Evolutionary conservation across 768 basidiomycete species (phyloP).

Genomic region (Cystofilobasidium capitatum): DNA sequence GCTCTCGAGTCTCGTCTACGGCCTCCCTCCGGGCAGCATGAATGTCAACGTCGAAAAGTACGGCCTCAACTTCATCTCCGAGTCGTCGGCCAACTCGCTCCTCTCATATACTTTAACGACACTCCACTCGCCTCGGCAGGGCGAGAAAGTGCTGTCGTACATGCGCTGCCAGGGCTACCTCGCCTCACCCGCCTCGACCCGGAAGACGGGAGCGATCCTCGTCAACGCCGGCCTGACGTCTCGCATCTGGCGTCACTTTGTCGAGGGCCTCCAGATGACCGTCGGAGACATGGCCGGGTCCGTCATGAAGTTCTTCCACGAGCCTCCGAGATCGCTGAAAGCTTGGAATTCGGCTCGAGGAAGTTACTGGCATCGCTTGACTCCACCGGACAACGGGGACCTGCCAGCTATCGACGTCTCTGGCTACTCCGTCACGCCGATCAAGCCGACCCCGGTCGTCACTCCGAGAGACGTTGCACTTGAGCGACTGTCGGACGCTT

Average conservation of each 20-base stretch:
- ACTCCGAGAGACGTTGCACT: too few species aligned
- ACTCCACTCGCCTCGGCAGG: background rate
- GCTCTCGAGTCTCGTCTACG: conserved; percentile 34
- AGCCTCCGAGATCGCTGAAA: background rate
- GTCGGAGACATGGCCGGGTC: background rate
- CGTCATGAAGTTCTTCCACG: background rate
- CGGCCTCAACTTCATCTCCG: conserved; percentile 9
- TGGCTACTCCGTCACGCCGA: too few species aligned
- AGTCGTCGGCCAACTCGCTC: conserved; percentile 11
- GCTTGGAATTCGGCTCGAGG: background rate
- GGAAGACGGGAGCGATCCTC: background rate
- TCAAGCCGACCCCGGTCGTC: too few species aligned
- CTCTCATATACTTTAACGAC: conserved; percentile 1
- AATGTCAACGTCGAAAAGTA: conserved; percentile 3
- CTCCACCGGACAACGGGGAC: too few species aligned
- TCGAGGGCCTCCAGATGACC: conserved; percentile 5
- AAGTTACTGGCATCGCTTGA: background rate
- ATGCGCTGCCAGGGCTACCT: conserved; percentile 10
- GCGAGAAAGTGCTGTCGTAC: background rate
- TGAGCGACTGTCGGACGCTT: too few species aligned
- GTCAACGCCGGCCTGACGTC: conserved; percentile 1
- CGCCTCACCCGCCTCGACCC: background rate
- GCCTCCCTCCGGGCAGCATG: conserved; percentile 8
- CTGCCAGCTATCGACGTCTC: too few species aligned
- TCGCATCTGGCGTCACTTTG: background rate